A percentile compares a stretch with the other conserved stretches of the same genome.
Conservation (phyloP, 805 yeast species). For the Starmerella sirachaensis region DNA sequence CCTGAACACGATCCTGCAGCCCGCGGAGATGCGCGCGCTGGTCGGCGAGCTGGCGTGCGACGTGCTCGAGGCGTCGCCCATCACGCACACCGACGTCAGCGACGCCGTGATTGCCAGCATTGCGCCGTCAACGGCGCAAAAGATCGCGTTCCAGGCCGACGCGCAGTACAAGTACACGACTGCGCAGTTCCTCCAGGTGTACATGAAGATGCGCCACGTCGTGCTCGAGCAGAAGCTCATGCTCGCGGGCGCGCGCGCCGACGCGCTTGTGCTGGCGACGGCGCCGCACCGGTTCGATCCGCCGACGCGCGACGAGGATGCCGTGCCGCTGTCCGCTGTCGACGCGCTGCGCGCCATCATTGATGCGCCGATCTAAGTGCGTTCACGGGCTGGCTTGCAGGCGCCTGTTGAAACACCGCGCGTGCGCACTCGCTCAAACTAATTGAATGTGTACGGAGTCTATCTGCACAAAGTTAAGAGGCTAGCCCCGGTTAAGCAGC, state of each 20-base stretch:
- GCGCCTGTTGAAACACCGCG: not conserved
- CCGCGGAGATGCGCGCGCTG: constrained; percentile 19
- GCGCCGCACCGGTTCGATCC: constrained; percentile 3
- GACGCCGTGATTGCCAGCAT: constrained; percentile 21
- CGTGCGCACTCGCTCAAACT: too few species aligned
- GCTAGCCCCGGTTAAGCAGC: not conserved
- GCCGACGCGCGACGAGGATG: constrained; percentile 4
- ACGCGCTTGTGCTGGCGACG: constrained; percentile 12
- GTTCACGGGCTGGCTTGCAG: not conserved
- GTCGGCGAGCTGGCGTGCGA: constrained; percentile 17
- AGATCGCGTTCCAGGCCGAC: constrained; percentile 19
- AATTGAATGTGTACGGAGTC: too few species aligned
- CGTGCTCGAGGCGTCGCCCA: constrained; percentile 9
- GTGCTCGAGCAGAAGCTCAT: constrained; percentile 18
- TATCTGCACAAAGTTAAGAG: too few species aligned
- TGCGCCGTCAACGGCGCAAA: constrained; percentile 19
- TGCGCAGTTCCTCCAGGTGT: constrained; percentile 22
- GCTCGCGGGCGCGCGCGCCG: constrained; percentile 16
- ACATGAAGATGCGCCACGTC: constrained; percentile 19
- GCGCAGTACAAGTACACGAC: constrained; percentile 23
- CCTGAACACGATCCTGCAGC: constrained; percentile 18
- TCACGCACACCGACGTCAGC: constrained; percentile 22
- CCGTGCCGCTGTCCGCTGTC: constrained; percentile 13
- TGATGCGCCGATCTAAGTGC: not conserved
- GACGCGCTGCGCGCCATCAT: constrained; percentile 12